phyloP scores from a whole-genome alignment of 495 filamentous ascomycete genomes.

The Glonium stellatum region DNA sequence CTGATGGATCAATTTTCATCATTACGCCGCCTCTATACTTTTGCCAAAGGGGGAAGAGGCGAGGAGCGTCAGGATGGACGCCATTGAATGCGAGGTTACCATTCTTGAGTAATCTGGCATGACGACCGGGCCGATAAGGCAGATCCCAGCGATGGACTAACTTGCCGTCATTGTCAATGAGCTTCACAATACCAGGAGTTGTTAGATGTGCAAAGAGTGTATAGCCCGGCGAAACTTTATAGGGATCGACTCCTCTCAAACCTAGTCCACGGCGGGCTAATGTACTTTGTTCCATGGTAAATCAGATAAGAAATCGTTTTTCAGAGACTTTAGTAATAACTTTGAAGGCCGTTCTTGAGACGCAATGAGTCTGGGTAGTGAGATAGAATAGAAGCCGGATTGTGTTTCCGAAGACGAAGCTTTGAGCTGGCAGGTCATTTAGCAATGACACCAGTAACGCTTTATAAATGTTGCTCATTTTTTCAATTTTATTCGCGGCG shows the following conservation, averaged over 20 bases:
- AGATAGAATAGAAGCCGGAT: too few species aligned
- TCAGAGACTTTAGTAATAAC: too few species aligned
- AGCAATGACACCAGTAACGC: too few species aligned
- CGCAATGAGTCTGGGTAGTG: too few species aligned
- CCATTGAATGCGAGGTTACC: conserved; percentile 44
- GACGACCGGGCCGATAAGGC: conserved; percentile 40
- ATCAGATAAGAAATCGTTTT: too few species aligned
- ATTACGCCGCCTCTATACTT: conserved; percentile 45
- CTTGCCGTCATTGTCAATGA: conserved; percentile 39
- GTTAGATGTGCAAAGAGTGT: conserved; percentile 42
- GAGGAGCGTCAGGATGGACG: conserved; percentile 38
- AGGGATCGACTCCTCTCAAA: conserved; percentile 39
- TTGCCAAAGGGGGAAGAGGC: conserved; percentile 41
- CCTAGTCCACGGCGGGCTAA: conserved; percentile 41
- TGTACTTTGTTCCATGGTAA: conserved; percentile 41
- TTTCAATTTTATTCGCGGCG: too few species aligned
- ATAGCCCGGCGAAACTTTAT: conserved; percentile 39
- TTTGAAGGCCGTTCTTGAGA: too few species aligned
- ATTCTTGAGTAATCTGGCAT: conserved; percentile 40
- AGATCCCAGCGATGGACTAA: conserved; percentile 43
- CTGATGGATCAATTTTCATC: conserved; percentile 37
- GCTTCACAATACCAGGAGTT: conserved; percentile 35
- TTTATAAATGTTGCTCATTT: too few species aligned
- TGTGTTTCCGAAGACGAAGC: too few species aligned
- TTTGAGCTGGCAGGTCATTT: too few species aligned